Conservation (phyloP, 108 stramenopile species). For the Conticribra guillardii region DNA sequence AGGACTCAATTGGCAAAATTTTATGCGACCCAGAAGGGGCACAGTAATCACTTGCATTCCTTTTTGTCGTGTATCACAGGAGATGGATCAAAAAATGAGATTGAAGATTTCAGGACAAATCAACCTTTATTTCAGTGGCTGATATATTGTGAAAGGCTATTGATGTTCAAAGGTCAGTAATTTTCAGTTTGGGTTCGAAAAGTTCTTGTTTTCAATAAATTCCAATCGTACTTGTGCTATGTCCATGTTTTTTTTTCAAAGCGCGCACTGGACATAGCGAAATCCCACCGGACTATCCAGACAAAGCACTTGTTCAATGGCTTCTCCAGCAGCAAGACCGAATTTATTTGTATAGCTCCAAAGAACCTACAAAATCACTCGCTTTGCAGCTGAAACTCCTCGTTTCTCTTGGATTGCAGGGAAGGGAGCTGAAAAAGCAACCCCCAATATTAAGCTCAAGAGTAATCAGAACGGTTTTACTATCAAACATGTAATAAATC, state of each 20-base stretch:
- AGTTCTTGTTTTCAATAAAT: neutral
- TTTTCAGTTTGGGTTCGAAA: neutral
- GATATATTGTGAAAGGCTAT: conserved; percentile 37
- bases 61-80: conserved; percentile 18
- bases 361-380: conserved; percentile 8
- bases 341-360: conserved; percentile 32
- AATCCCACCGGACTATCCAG: conserved; percentile 38
- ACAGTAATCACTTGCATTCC: conserved; percentile 8
- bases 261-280: conserved; percentile 37
- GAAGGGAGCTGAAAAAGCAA: conserved; percentile 11
- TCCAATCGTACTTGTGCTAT: too few relatives aligned
- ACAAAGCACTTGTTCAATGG: conserved; percentile 38
- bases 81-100: neutral
- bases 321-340: conserved; percentile 34
- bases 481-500: neutral
- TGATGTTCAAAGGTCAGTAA: conserved; percentile 39
- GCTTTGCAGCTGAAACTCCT: conserved; percentile 40
- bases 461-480: neutral
- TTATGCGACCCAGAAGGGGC: conserved; percentile 3
- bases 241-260: too few relatives aligned
- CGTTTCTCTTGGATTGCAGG: conserved; percentile 32
- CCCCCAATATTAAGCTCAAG: conserved; percentile 25
- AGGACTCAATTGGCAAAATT: conserved; percentile 14
- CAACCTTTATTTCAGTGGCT: conserved; percentile 28
- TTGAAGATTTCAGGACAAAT: conserved; percentile 3